phyloP scores from a whole-genome alignment of 2,329 filamentous ascomycete genomes.

The Fusarium pilosicola region DNA sequence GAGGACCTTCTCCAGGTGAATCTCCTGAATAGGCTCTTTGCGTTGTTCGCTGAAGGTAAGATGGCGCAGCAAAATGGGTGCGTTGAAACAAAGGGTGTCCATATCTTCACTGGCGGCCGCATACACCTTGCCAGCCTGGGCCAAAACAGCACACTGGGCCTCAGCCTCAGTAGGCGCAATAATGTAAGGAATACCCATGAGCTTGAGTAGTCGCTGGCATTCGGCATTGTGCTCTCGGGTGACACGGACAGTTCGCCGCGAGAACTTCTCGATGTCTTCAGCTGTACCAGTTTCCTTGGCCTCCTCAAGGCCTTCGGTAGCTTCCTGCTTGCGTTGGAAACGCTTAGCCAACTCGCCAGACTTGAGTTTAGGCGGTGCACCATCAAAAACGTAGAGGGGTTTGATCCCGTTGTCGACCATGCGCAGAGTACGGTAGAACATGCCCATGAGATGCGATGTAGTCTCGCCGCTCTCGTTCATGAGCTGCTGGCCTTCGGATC shows the following conservation, averaged over 20 bases:
- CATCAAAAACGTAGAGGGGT: conserved; percentile 97
- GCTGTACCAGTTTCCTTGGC: conserved; percentile 97
- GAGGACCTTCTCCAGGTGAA: conserved; percentile 86
- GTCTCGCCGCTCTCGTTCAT: conserved; percentile 96
- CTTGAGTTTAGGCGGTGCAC: conserved; percentile 95
- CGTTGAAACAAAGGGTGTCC: conserved; percentile 96
- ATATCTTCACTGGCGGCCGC: conserved; percentile 98
- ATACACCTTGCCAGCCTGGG: conserved; percentile 92
- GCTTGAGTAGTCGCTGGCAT: conserved; percentile 87
- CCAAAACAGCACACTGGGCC: conserved; percentile 92
- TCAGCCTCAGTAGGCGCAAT: conserved; percentile 97
- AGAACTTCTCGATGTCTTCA: conserved; percentile 98
- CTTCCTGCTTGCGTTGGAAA: conserved; percentile 93
- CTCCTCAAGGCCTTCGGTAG: conserved; percentile 88
- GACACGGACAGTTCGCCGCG: conserved; percentile 88
- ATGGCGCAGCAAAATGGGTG: conserved; percentile 89
- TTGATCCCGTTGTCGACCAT: conserved; percentile 99
- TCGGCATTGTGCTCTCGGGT: conserved; percentile 97
- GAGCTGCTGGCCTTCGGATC: conserved; percentile 95
- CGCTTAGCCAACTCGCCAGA: conserved; percentile 96
- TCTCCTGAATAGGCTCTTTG: conserved; percentile 97
- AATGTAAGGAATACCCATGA: conserved; percentile 97
- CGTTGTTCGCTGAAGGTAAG: conserved; percentile 97
- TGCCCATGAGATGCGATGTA: conserved; percentile 97
- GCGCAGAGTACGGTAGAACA: conserved; percentile 98